A percentile compares a stretch with the other conserved stretches of the same genome.
Conservation (phyloP, 441 rosid genomes). For the Francoa sonchifolia region DNA sequence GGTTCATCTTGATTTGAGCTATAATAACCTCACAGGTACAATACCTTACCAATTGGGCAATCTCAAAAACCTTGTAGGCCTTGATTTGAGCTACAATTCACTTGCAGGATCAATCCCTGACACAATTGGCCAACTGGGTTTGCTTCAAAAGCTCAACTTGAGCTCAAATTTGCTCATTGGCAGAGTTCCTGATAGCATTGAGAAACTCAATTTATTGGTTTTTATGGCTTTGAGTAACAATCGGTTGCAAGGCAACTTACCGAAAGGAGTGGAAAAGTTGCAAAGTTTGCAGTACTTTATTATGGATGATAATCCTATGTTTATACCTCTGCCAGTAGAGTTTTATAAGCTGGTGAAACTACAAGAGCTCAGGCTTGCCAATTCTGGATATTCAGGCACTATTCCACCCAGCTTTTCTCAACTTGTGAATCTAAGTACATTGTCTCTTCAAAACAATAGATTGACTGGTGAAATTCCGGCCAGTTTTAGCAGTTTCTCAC, state of each 20-base stretch:
- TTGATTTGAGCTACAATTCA: constrained; percentile 74
- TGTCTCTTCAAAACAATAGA: constrained; percentile 69
- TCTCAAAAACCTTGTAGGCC: constrained; percentile 46
- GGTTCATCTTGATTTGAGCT: constrained; percentile 75
- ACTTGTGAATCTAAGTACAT: constrained; percentile 48
- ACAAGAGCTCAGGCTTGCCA: constrained; percentile 69
- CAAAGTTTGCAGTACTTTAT: constrained; percentile 61
- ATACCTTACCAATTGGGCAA: constrained; percentile 48
- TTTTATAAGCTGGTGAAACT: constrained; percentile 41
- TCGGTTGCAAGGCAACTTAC: constrained; percentile 42
- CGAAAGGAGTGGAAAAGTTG: constrained; percentile 43
- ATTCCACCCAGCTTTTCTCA: constrained; percentile 51
- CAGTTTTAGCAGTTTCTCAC: constrained; percentile 35
- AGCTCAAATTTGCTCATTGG: constrained; percentile 65
- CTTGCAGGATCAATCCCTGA: constrained; percentile 43
- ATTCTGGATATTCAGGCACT: constrained; percentile 54
- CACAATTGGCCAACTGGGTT: constrained; percentile 44
- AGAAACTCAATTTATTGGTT: constrained; percentile 35
- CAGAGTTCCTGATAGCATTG: constrained; percentile 40
- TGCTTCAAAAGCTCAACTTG: constrained; percentile 78
- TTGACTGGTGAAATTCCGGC: constrained; percentile 61
- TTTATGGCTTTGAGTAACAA: constrained; percentile 76
- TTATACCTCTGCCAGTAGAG: constrained; percentile 38
- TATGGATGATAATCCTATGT: constrained; percentile 79
- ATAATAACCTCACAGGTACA: constrained; percentile 45